Conservation (phyloP, 441 rosid genomes). For the Theobroma grandiflorum region DNA sequence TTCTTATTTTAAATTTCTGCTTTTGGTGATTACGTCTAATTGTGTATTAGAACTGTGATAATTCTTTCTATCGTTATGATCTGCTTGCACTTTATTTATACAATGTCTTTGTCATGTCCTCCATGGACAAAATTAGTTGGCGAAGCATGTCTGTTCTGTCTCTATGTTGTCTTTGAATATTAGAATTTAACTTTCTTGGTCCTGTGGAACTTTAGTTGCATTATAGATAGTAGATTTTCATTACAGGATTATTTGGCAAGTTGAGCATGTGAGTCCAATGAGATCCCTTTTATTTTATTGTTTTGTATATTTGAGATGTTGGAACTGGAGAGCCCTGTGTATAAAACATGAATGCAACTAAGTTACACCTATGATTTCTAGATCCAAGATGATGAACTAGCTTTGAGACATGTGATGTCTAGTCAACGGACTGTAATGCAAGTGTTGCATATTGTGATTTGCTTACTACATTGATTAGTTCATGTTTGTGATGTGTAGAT, state of each 20-base stretch:
- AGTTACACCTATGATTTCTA: background rate
- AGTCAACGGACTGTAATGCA: background rate
- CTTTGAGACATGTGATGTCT: background rate
- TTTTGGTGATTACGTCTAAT: background rate
- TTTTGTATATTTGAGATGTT: slow-evolving; percentile 9
- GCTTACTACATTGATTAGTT: background rate
- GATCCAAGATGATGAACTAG: slow-evolving; percentile 1
- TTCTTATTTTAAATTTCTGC: background rate
- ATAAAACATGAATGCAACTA: slow-evolving; percentile 5
- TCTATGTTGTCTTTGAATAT: background rate
- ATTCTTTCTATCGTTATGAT: background rate
- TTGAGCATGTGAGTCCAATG: background rate
- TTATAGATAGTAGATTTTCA: background rate
- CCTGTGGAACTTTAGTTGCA: slow-evolving; percentile 12
- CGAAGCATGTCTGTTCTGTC: background rate
- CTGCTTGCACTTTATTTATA: slow-evolving; percentile 6
- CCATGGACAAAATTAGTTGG: background rate
- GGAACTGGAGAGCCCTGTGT: background rate
- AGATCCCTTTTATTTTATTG: background rate
- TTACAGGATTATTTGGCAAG: background rate
- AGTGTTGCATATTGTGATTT: background rate
- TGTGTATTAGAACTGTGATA: background rate
- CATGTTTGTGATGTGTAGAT: background rate
- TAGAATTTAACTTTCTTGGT: background rate
- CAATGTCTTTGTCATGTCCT: background rate